phyloP scores from a whole-genome alignment of 441 rosid species.

The Euphorbia celastroides region DNA sequence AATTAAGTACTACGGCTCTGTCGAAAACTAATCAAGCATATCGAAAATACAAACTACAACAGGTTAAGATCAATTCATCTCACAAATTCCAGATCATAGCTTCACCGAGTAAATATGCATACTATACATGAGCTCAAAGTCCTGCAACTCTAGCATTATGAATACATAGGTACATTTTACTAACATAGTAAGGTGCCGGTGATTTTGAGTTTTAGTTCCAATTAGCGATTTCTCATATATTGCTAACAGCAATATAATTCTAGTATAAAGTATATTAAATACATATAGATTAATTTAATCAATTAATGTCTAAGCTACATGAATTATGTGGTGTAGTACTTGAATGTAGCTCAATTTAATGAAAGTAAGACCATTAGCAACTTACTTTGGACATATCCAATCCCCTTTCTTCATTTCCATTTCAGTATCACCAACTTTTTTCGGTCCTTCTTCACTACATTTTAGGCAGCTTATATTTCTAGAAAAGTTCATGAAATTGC shows the following conservation, averaged over 20 bases:
- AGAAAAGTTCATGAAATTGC: constrained; percentile 59
- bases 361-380: constrained; percentile 10
- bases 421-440: constrained; percentile 28
- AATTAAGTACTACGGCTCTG: not conserved
- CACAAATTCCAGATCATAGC: not conserved
- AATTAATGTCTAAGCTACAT: not conserved
- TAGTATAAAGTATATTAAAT: not conserved
- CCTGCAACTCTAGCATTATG: not conserved
- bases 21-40: not conserved
- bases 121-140: not conserved
- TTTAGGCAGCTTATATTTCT: constrained; percentile 56
- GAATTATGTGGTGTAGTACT: not conserved
- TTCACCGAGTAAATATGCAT: not conserved
- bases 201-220: not conserved
- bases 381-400: constrained; percentile 78
- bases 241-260: not conserved
- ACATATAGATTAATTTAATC: not conserved
- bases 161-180: not conserved
- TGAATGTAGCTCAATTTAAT: not conserved
- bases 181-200: not conserved
- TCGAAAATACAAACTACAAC: not conserved
- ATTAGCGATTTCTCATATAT: not conserved
- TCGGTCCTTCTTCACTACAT: constrained; percentile 61
- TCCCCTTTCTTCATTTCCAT: constrained; percentile 77
- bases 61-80: not conserved